Percentiles rank a stretch among this genome's conserved stretches.
These are phyloP conservation scores for Citrus trifoliata DNA, from an alignment of 345 rosid genomes.

Conservation along the genomic window DNA sequence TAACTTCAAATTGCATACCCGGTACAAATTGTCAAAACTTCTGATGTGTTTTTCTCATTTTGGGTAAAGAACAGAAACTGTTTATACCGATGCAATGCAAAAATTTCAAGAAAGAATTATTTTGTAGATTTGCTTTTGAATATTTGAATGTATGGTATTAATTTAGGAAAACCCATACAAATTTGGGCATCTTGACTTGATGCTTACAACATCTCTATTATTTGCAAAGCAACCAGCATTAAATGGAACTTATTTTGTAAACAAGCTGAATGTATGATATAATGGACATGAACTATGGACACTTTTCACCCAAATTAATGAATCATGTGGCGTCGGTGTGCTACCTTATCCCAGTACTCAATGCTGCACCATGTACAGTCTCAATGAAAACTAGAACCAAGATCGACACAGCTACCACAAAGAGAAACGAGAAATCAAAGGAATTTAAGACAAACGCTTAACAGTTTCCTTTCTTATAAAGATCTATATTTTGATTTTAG, in stretches of 20 bases:
- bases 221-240: too few relatives aligned
- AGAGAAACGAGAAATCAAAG: not conserved
- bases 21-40: not conserved
- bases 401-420: not conserved
- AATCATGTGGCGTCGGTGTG: not conserved
- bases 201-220: not conserved
- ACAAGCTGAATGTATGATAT: too few relatives aligned
- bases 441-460: not conserved
- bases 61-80: not conserved
- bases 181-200: not conserved
- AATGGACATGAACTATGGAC: not conserved
- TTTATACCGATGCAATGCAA: not conserved
- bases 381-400: not conserved
- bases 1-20: too few relatives aligned
- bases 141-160: not conserved
- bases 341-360: not conserved
- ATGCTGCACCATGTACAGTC: not conserved
- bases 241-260: too few relatives aligned
- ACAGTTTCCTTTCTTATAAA: constrained; percentile 1
- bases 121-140: not conserved
- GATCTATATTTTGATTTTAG: not conserved
- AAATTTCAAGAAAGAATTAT: not conserved
- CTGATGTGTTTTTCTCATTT: not conserved
- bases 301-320: not conserved
- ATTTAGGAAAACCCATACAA: not conserved